Base-by-base conservation (phyloP, 2,329 filamentous ascomycete species). In the Ilyonectria sp. region DNA sequence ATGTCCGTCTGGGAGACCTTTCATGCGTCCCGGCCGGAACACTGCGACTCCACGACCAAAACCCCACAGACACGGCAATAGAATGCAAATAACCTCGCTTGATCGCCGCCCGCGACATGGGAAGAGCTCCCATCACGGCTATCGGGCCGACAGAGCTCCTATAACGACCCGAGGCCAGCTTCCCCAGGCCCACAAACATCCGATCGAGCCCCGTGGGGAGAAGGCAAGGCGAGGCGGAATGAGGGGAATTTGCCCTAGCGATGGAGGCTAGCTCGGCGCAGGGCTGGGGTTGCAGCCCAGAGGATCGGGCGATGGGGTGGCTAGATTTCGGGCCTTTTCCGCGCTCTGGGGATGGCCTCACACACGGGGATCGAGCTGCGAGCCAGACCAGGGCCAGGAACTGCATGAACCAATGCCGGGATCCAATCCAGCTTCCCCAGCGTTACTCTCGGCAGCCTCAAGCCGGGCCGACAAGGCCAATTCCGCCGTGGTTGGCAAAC, bases 271-370 rank as follows among this genome's bases (percentile, higher is more conserved):
- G 40, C 40, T 43, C 15, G 17, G 17, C 15, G 2, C 23, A 26
- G 23, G 2, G 23, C 23, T 26, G 17, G 40, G 10, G 37, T n/a
- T n/a, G 40, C 40, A 43, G 15, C 17, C 15, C 40, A n/a, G 40
- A n/a, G 40, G 8, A 6, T 8, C 11, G 40, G n/a, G n/a, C 7
- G 17, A 17, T 52, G 55, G 55, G 40, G 23, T 43, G 40, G 31
- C 49, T 33, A 21, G 50, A 21, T 31, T 60, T 65, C 62, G 62
- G 62, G 62, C 56, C 62, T 65, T 43, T 44, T 60, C 56, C 2
- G 35, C n/a, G 9, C 17, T 6, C 15, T 13, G 44, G 21, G 44
- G 60, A 57, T 37, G 17, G 44, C 50, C 29, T 26, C 40, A 52
- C 52, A 63, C 60, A 63, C 52, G 53, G 46, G 44, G 43, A 26